Evolutionary conservation across 2,329 filamentous ascomycete genomes (phyloP).

Genomic region (Phaeophleospora eucalypticola): DNA sequence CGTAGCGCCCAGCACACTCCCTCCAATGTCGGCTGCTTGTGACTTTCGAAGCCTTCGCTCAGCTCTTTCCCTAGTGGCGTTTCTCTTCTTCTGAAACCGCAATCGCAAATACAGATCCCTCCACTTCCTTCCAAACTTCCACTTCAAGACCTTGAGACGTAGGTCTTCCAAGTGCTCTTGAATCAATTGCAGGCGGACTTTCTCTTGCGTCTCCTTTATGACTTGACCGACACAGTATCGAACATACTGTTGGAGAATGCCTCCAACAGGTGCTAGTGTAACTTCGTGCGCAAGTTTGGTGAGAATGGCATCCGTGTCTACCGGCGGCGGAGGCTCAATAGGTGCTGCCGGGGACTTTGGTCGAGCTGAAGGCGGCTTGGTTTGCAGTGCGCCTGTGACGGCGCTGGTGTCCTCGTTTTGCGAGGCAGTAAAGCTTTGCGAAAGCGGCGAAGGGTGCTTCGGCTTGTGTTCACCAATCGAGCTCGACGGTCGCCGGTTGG

Average conservation of each 20-base stretch:
- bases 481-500: not conserved
- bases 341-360: constrained; percentile 12
- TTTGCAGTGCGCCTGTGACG: not conserved
- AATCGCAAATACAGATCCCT: constrained; percentile 18
- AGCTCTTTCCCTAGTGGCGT: constrained; percentile 33
- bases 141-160: not conserved
- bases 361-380: constrained; percentile 6
- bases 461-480: constrained; percentile 21
- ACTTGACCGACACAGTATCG: constrained; percentile 37
- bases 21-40: constrained; percentile 5
- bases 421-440: constrained; percentile 28
- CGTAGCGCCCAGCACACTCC: too few relatives aligned
- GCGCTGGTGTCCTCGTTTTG: constrained; percentile 11
- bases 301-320: constrained; percentile 30
- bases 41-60: constrained; percentile 22
- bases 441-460: constrained; percentile 33
- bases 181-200: constrained; percentile 31
- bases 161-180: constrained; percentile 28
- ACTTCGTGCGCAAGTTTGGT: constrained; percentile 35
- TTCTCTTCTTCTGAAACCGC: constrained; percentile 33
- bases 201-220: constrained; percentile 32
- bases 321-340: constrained; percentile 10
- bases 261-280: constrained; percentile 35
- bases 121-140: constrained; percentile 38
- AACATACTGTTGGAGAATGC: constrained; percentile 45